phyloP scores from a whole-genome alignment of 2,329 filamentous ascomycete genomes.

The Aspergillaceae sp. region DNA sequence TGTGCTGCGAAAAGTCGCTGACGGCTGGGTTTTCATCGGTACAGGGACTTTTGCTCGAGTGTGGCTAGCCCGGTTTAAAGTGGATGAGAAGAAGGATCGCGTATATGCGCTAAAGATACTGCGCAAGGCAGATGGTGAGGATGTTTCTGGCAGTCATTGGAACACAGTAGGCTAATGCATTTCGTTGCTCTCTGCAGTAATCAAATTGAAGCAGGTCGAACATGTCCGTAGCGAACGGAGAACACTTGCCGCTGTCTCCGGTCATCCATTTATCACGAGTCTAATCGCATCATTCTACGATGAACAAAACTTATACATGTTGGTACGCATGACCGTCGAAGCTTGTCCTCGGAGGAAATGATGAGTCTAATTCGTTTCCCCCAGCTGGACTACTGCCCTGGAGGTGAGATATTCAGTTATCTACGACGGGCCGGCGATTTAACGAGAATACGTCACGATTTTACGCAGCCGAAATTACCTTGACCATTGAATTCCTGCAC shows the following conservation, averaged over 20 bases:
- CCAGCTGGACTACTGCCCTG: constrained; percentile 58
- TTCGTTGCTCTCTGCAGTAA: constrained; percentile 25
- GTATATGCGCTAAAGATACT: constrained; percentile 44
- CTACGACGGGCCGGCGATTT: constrained; percentile 54
- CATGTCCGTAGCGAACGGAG: constrained; percentile 60
- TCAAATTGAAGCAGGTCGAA: constrained; percentile 59
- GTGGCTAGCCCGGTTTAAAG: constrained; percentile 39
- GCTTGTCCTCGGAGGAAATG: no score
- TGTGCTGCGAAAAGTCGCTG: constrained; percentile 5
- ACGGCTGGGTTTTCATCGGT: constrained; percentile 7
- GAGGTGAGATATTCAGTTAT: constrained; percentile 60
- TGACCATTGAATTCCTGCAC: constrained; percentile 57
- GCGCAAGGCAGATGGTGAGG: constrained; percentile 42
- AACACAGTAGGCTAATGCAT: constrained; percentile 3
- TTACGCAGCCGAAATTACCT: constrained; percentile 58
- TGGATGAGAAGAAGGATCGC: constrained; percentile 26
- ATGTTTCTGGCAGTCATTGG: not conserved
- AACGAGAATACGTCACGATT: constrained; percentile 55
- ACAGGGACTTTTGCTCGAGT: constrained; percentile 46
- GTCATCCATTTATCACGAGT: constrained; percentile 58
- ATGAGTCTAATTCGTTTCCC: not conserved
- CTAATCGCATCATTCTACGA: constrained; percentile 58
- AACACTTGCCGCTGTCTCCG: constrained; percentile 53
- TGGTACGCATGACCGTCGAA: constrained; percentile 26
- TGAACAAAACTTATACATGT: constrained; percentile 48